phyloP scores from a whole-genome alignment of 1,139 yeast genomes.

The Pichia terricola region DNA sequence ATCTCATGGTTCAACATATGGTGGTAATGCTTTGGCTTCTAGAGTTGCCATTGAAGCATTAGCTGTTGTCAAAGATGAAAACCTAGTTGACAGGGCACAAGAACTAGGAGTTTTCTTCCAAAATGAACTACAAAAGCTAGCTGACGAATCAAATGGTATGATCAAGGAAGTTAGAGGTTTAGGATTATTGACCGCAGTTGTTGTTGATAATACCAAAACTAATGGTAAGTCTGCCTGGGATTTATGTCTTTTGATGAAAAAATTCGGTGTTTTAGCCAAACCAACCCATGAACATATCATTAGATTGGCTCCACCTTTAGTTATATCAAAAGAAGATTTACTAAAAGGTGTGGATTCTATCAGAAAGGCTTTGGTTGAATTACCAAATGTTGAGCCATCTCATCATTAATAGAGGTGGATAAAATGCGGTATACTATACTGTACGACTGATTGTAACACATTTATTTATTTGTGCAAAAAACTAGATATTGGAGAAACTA shows the following conservation, averaged over 20 bases:
- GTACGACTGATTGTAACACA: background rate
- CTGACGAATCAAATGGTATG: conserved; percentile 52
- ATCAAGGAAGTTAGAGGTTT: conserved; percentile 88
- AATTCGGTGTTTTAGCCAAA: conserved; percentile 84
- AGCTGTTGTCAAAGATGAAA: conserved; percentile 81
- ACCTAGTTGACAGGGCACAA: conserved; percentile 69
- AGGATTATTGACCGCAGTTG: conserved; percentile 86
- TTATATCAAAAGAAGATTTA: conserved; percentile 80
- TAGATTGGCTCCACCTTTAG: conserved; percentile 93
- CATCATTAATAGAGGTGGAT: conserved; percentile 27
- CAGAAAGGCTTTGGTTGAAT: conserved; percentile 46
- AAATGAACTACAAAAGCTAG: conserved; percentile 53
- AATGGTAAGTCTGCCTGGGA: conserved; percentile 96
- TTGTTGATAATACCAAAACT: conserved; percentile 74
- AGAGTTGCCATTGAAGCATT: conserved; percentile 92
- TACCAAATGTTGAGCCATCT: conserved; percentile 44
- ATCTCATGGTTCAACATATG: conserved; percentile 95
- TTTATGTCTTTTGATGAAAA: conserved; percentile 80
- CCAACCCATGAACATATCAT: conserved; percentile 96
- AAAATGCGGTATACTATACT: too few relatives aligned
- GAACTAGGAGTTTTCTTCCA: conserved; percentile 64
- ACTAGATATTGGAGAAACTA: too few relatives aligned
- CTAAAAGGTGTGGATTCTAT: conserved; percentile 73
- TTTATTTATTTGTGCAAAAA: background rate
- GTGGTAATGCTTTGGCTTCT: conserved; percentile 95